These are phyloP conservation scores for Thermochaetoides dissita DNA, from an alignment of 2,329 filamentous ascomycete species.

Conservation along the genomic window DNA sequence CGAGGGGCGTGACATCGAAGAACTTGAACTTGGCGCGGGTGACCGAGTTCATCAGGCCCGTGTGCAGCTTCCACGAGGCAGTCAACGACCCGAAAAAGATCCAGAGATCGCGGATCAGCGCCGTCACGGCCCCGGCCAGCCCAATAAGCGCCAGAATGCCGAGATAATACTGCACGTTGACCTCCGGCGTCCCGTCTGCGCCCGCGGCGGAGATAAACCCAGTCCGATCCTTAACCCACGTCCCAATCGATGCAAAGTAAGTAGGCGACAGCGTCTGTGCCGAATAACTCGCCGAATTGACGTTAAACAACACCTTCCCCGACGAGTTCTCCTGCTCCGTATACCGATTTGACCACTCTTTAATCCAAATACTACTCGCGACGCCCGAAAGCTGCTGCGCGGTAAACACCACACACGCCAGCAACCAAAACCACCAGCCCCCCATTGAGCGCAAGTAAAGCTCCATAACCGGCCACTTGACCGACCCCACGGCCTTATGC, in stretches of 20 bases:
- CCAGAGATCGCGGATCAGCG: slow-evolving; percentile 69
- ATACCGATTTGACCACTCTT: slow-evolving; percentile 90
- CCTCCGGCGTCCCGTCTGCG: slow-evolving; percentile 30
- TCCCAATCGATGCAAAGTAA: slow-evolving; percentile 27
- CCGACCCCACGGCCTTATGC: slow-evolving; percentile 68
- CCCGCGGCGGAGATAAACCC: slow-evolving; percentile 20
- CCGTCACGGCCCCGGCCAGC: slow-evolving; percentile 61
- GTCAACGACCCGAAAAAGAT: slow-evolving; percentile 84
- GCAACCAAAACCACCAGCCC: slow-evolving; percentile 87
- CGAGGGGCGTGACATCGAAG: slow-evolving; percentile 90
- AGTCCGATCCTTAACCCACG: slow-evolving; percentile 22
- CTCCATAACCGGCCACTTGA: slow-evolving; percentile 74
- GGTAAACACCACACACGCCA: slow-evolving; percentile 60
- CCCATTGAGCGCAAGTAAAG: slow-evolving; percentile 88
- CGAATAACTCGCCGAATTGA: slow-evolving; percentile 23
- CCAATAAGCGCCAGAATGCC: slow-evolving; percentile 70
- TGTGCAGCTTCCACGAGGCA: slow-evolving; percentile 75
- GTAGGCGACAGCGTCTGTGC: slow-evolving; percentile 23
- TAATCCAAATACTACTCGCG: slow-evolving; percentile 87
- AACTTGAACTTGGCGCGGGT: slow-evolving; percentile 91
- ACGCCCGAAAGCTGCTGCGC: slow-evolving; percentile 76
- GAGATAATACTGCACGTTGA: slow-evolving; percentile 76
- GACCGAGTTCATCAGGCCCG: slow-evolving; percentile 61
- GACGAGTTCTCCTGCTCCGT: slow-evolving; percentile 25
- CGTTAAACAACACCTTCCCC: slow-evolving; percentile 18